A percentile compares a stretch with the other conserved stretches of the same genome.
Evolutionary conservation across 1,139 yeast genomes (phyloP).

Genomic region (Pichia norvegensis): DNA sequence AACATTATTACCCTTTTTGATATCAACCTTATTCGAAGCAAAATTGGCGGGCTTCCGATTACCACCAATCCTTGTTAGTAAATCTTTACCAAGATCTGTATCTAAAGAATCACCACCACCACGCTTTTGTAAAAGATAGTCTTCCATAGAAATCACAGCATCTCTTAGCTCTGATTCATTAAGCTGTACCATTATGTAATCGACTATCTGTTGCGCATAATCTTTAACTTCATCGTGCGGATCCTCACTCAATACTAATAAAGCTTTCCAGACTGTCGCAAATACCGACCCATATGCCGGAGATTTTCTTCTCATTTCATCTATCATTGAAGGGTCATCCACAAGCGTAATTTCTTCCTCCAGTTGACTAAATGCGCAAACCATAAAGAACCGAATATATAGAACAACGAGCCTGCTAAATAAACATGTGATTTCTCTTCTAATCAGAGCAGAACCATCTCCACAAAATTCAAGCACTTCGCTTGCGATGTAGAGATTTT

Average conservation of each 20-base stretch:
- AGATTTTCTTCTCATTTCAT: constrained; percentile 51
- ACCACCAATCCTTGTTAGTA: neutral
- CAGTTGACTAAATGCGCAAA: constrained; percentile 79
- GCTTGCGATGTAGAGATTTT: constrained; percentile 46
- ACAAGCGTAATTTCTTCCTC: constrained; percentile 71
- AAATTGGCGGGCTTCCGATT: neutral
- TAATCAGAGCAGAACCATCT: constrained; percentile 85
- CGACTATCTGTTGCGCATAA: constrained; percentile 68
- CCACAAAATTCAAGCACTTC: constrained; percentile 46
- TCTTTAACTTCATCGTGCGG: constrained; percentile 79
- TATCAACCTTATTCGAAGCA: neutral
- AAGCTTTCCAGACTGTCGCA: constrained; percentile 80
- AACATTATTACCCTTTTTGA: neutral
- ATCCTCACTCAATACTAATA: constrained; percentile 76
- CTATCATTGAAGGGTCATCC: constrained; percentile 52
- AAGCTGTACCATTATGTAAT: constrained; percentile 59
- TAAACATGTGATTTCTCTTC: constrained; percentile 77
- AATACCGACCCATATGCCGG: constrained; percentile 86
- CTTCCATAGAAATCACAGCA: constrained; percentile 58
- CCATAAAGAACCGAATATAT: constrained; percentile 68
- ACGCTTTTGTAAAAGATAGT: constrained; percentile 46
- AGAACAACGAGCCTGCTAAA: constrained; percentile 66
- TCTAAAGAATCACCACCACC: constrained; percentile 11
- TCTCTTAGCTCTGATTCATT: constrained; percentile 57
- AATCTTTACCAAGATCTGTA: neutral